These are phyloP conservation scores for Linnemannia elongata DNA, from an alignment of 192 early-diverging fungal genomes.

Conservation along the genomic window DNA sequence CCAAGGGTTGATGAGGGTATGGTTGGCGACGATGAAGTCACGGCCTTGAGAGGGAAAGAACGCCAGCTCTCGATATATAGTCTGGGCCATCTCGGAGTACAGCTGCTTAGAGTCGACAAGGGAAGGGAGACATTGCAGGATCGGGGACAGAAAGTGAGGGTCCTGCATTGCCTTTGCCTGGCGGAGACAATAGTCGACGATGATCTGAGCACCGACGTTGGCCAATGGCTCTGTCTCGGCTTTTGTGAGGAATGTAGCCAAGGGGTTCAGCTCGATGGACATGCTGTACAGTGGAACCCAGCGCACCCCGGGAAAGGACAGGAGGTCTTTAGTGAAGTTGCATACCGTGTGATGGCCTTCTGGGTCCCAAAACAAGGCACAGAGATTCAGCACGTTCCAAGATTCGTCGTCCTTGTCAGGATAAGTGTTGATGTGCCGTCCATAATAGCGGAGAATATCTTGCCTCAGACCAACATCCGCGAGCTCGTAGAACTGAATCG, in stretches of 20 bases:
- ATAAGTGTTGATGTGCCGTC: background rate
- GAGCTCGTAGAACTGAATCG: background rate
- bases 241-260: background rate
- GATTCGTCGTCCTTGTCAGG: background rate
- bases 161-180: background rate
- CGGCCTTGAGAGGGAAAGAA: background rate
- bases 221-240: background rate
- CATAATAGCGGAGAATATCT: background rate
- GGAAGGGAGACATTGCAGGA: background rate
- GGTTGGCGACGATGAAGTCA: background rate
- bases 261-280: background rate
- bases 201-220: background rate
- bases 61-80: background rate
- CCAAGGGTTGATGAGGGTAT: background rate
- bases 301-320: background rate
- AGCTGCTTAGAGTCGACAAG: background rate
- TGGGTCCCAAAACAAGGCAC: background rate
- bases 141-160: background rate
- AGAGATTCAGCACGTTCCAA: no score
- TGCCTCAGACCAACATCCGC: background rate
- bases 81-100: background rate
- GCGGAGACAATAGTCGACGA: background rate
- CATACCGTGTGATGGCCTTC: background rate
- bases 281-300: slow-evolving; percentile 24
- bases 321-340: background rate